Evolutionary conservation across 352 stramenopile species (phyloP), one percentile per base, ranked within the genome.

Genomic region (Globisporangium spinosum): DNA sequence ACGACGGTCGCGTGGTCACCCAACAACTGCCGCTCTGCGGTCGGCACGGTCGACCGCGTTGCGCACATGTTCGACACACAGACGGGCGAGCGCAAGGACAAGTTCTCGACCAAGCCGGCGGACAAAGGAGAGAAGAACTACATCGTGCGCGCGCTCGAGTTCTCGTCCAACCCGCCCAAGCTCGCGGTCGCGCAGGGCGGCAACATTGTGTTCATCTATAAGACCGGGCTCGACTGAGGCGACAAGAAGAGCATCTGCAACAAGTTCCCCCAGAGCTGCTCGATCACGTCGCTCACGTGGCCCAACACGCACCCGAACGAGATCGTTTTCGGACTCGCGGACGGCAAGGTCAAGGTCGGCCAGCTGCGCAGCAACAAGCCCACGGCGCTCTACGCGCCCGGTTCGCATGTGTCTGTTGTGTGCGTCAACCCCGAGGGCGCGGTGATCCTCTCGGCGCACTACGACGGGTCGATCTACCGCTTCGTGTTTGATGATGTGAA

Each of bases 151-250:
- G 82, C 82, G 43, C 90, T 98, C 49, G 87, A 79, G 66, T 98
- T 98, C 73, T 97, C 90, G 23, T 94, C 95, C 27, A 91, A 98
- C 69, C 97, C 87, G 45, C 89, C 87, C 72, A 98, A 97, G 73
- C 89, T 98, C 35, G 95, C 95, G 27, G 87, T 98, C n/a, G 95
- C 95, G 1, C 95, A 98, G 77, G 97, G 82, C 71, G 95, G 98
- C 81, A 98, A 98, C 77, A 98, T 98, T 64, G 89, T 98, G 6
- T 98, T 98, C 71, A 94, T 98, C 59, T 98, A 98, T 80, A 98
- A 98, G 77, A 90, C 98, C 55, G 90, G 94, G 0, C 64, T 97
- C 27, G 93, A 98, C 35, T 98, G 91, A 90, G 88, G 88, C 15
- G 94, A 98, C 73, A 98, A 98, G 75, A 98, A 98, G 74, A 97